A percentile compares a stretch with the other conserved stretches of the same genome.
Conservation (phyloP, 768 basidiomycete genomes). For the Lactifluus hygrophoroides region DNA sequence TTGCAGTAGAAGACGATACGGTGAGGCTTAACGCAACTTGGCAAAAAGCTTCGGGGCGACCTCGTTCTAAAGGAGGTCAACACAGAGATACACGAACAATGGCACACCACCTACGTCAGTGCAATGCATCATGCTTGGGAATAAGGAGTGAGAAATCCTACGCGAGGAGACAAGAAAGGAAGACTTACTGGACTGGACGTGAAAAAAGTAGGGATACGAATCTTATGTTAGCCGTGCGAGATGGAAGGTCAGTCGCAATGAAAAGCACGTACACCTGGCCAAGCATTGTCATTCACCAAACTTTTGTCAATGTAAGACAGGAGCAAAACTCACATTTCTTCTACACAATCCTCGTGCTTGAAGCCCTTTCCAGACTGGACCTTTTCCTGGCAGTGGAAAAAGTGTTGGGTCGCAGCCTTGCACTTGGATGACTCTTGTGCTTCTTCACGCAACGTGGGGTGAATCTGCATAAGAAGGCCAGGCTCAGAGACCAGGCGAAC, state of each 20-base stretch:
- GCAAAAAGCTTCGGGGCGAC: constrained; percentile 77
- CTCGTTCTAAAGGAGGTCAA: constrained; percentile 30
- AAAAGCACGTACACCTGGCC: constrained; percentile 22
- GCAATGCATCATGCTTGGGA: constrained; percentile 81
- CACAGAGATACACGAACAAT: not conserved
- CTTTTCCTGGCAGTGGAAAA: constrained; percentile 86
- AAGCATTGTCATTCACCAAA: not conserved
- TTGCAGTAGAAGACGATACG: not conserved
- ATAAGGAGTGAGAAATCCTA: constrained; percentile 8
- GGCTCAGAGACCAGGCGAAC: not conserved
- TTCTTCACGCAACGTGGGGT: constrained; percentile 67
- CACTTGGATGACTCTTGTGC: constrained; percentile 63
- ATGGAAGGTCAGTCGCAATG: not conserved
- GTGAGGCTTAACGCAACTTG: constrained; percentile 47
- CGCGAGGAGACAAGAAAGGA: not conserved
- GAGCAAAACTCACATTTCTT: constrained; percentile 65
- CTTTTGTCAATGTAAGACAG: not conserved
- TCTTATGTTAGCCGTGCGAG: no score
- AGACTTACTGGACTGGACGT: constrained; percentile 60
- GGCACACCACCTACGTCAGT: constrained; percentile 59
- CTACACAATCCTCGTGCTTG: constrained; percentile 88
- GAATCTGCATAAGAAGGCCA: constrained; percentile 35
- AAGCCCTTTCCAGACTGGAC: constrained; percentile 73
- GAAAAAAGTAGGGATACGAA: no score
- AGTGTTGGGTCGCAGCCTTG: constrained; percentile 65